Conservation (phyloP, 345 rosid genomes). For the Gossypium rotundifolium region DNA sequence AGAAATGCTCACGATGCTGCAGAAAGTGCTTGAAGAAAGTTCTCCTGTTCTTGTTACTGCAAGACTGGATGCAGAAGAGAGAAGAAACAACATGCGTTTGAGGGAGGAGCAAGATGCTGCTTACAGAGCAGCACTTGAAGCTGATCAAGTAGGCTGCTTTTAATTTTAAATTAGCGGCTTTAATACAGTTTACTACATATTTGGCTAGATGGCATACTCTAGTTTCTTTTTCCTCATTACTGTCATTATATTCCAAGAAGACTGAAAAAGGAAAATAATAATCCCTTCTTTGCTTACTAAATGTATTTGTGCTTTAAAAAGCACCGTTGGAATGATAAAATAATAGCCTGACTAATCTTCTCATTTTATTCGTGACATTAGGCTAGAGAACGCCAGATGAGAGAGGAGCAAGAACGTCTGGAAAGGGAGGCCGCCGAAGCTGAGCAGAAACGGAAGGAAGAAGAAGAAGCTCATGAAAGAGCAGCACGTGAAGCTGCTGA, state of each 20-base stretch:
- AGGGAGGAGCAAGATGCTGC: slow-evolving; percentile 99
- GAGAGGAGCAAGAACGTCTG: slow-evolving; percentile 75
- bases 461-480: slow-evolving; percentile 80
- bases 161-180: not conserved
- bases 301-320: not conserved
- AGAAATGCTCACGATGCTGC: slow-evolving; percentile 63
- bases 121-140: slow-evolving; percentile 93
- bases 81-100: slow-evolving; percentile 68
- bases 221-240: not conserved
- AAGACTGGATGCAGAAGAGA: slow-evolving; percentile 89
- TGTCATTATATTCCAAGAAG: not conserved
- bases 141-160: slow-evolving; percentile 67
- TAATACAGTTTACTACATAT: not conserved
- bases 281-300: not conserved
- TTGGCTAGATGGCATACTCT: not conserved
- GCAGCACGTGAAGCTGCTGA: slow-evolving; percentile 82
- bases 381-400: slow-evolving; percentile 84
- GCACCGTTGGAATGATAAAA: not conserved
- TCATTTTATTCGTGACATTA: slow-evolving; percentile 7
- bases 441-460: slow-evolving; percentile 79
- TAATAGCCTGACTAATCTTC: not conserved
- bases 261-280: not conserved
- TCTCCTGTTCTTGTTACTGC: slow-evolving; percentile 73
- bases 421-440: slow-evolving; percentile 91
- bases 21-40: slow-evolving; percentile 90